Percentiles rank a stretch among this genome's conserved stretches.
Conservation (phyloP, 2,329 filamentous ascomycete species). For the Neofusicoccum cordaticola region DNA sequence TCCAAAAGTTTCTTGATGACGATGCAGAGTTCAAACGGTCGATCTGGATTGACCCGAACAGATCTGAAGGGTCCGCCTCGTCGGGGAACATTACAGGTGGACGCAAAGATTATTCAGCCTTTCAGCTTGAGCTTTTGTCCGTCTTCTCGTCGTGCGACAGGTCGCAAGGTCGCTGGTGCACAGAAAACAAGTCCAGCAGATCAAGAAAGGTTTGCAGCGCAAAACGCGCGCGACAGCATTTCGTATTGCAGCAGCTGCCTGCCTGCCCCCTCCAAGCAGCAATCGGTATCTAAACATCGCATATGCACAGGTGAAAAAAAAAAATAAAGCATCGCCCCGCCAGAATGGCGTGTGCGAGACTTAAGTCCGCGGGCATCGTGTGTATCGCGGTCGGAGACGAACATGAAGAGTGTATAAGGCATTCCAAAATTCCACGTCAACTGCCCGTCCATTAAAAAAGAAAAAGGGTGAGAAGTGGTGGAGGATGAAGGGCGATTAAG, state of each 20-base stretch:
- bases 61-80: no score
- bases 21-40: no score
- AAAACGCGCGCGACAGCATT: not conserved
- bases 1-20: no score
- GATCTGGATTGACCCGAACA: no score
- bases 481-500: not conserved
- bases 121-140: no score
- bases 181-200: not conserved
- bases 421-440: not conserved
- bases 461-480: not conserved
- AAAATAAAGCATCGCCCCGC: not conserved
- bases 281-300: slow-evolving; percentile 2
- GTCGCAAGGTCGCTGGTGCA: no score
- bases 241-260: not conserved
- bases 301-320: not conserved
- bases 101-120: no score
- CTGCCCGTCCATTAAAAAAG: not conserved
- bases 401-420: not conserved
- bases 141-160: no score
- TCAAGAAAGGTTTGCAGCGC: not conserved
- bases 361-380: not conserved
- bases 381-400: not conserved
- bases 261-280: not conserved
- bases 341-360: not conserved
- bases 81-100: no score